A percentile compares a stretch with the other conserved stretches of the same genome.
phyloP scores from a whole-genome alignment of 1,139 yeast genomes.

The Arxiozyma telluris region DNA sequence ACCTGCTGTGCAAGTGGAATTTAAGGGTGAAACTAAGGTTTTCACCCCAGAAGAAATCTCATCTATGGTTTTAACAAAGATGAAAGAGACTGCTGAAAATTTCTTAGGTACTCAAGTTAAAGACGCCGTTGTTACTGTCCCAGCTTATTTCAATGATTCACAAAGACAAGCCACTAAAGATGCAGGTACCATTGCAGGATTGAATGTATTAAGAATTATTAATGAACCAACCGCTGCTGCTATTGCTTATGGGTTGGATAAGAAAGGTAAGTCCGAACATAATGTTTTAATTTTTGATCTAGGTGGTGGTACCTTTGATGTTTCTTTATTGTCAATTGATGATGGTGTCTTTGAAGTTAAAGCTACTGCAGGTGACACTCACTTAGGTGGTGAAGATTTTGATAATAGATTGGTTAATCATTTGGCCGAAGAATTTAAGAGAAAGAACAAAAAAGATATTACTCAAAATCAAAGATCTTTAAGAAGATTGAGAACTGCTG shows the following conservation, averaged over 20 bases:
- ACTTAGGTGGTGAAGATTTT: slow-evolving; percentile 94
- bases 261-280: slow-evolving; percentile 71
- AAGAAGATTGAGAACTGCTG: slow-evolving; percentile 82
- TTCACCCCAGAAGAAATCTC: slow-evolving; percentile 63
- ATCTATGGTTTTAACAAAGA: slow-evolving; percentile 55
- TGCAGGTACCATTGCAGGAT: slow-evolving; percentile 95
- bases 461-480: slow-evolving; percentile 68
- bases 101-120: slow-evolving; percentile 53
- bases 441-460: slow-evolving; percentile 69
- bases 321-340: slow-evolving; percentile 81
- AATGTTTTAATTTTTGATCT: slow-evolving; percentile 86
- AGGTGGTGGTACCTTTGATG: slow-evolving; percentile 99
- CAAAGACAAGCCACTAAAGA: slow-evolving; percentile 98
- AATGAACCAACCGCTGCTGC: slow-evolving; percentile 99
- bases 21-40: slow-evolving; percentile 54
- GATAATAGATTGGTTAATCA: slow-evolving; percentile 69
- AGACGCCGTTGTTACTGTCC: slow-evolving; percentile 77
- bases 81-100: slow-evolving; percentile 61
- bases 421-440: slow-evolving; percentile 72
- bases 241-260: slow-evolving; percentile 92
- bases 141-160: slow-evolving; percentile 96
- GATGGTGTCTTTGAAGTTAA: slow-evolving; percentile 95
- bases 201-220: slow-evolving; percentile 87
- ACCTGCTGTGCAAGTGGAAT: slow-evolving; percentile 54
- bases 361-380: slow-evolving; percentile 98